Evolutionary conservation across 176 grass and related monocot genomes (phyloP), one percentile per base, ranked within the genome.

Genomic region (Rhipidocladum racemiflorum): DNA sequence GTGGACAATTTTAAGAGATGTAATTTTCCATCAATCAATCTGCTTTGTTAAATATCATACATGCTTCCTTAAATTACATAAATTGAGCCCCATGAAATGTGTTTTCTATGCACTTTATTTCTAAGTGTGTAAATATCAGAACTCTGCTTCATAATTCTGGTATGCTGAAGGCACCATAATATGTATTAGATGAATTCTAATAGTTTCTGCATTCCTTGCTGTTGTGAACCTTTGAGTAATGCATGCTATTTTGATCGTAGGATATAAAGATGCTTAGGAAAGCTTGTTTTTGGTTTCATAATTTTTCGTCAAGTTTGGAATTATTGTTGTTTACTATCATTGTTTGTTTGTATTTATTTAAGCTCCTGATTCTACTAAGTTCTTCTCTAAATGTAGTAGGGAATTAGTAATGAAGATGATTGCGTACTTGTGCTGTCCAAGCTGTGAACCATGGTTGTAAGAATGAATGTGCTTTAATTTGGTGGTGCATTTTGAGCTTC

Each of bases 211-310:
- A 2, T 36, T 61, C 12, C 18, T 69, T 23, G 49, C 29, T 25
- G n/a, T n/a, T 51, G 11, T 77, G 49, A 85, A n/a, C 16, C 72
- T 81, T 49, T 70, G 60, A 84, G 25, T 43, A 44, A 53, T 28
- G 27, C 2, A 6, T 69, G 6, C 16, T 78, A 27, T 3, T 70
- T 73, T 59, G 16, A 14, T 4, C 46, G 16, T 78, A 57, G 28
- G 68, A 75, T 48, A 17, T 68, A 24, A 40, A 32, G 13, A 39
- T 68, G 65, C 24, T 50, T 39, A 44, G 1, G 44, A 25, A 42
- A 53, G 11, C 24, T 28, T 87, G 17, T 82, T 45, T 43, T 54
- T 7, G 17, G 17, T 82, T 76, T 82, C 63, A 20, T 18, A 17
- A 36, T 0, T 53, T 69, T 43, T 39, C 0, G 1, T 40, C n/a